phyloP scores from a whole-genome alignment of 768 basidiomycete species.

The Mycena amicta region DNA sequence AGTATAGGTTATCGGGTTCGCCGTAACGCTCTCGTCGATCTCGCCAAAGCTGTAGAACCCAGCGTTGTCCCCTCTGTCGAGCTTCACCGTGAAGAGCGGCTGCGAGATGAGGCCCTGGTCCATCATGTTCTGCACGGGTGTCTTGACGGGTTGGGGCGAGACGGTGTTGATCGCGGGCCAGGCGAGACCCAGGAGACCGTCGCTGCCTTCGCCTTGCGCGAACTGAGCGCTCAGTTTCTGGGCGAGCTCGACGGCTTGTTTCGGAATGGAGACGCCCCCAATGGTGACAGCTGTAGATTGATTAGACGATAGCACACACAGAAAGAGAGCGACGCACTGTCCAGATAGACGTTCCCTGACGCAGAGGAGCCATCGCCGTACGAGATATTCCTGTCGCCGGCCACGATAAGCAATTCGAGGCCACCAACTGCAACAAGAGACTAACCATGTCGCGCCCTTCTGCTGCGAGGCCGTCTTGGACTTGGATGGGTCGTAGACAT shows the following conservation, averaged over 20 bases:
- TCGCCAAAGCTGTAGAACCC: slow-evolving; percentile 44
- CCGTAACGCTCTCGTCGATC: slow-evolving; percentile 33
- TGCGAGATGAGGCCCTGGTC: slow-evolving; percentile 33
- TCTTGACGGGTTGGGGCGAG: slow-evolving; percentile 34
- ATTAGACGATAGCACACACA: not conserved
- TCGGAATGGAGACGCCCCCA: slow-evolving; percentile 31
- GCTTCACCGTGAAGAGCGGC: slow-evolving; percentile 39
- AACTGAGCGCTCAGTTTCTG: slow-evolving; percentile 36
- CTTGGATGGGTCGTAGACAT: slow-evolving; percentile 27
- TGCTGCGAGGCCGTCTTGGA: slow-evolving; percentile 25
- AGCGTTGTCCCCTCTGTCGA: slow-evolving; percentile 36
- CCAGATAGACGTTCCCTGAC: slow-evolving; percentile 30
- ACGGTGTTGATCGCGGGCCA: slow-evolving; percentile 43
- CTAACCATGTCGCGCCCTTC: slow-evolving; percentile 20
- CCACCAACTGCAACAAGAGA: not conserved
- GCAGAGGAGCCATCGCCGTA: slow-evolving; percentile 30
- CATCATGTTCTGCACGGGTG: slow-evolving; percentile 44
- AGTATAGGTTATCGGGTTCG: slow-evolving; percentile 28
- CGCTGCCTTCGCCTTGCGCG: slow-evolving; percentile 35
- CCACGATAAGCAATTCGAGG: not conserved
- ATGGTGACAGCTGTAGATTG: slow-evolving; percentile 18
- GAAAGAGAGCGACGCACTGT: slow-evolving; percentile 16
- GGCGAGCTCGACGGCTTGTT: slow-evolving; percentile 41
- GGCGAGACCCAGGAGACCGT: slow-evolving; percentile 41
- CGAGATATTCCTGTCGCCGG: slow-evolving; percentile 30